These are phyloP conservation scores for Aspergillus sp. DNA, from an alignment of 2,329 filamentous ascomycete genomes.

Conservation along the genomic window DNA sequence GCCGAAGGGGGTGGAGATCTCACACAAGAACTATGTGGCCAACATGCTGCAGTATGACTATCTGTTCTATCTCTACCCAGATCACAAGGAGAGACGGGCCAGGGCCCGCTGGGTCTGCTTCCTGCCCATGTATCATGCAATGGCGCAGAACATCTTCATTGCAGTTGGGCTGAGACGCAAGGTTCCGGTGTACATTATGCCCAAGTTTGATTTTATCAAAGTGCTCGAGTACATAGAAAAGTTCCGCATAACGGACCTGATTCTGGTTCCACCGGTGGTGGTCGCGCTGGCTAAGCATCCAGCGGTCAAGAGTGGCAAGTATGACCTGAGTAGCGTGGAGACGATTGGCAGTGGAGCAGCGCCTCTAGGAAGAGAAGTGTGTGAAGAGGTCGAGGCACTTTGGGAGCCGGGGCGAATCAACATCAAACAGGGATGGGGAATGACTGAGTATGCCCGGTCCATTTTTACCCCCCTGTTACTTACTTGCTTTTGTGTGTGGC, in stretches of 20 bases:
- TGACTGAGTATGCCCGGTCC: constrained; percentile 62
- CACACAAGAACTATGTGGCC: constrained; percentile 70
- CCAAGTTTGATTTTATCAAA: constrained; percentile 68
- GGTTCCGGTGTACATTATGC: constrained; percentile 72
- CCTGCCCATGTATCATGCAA: constrained; percentile 72
- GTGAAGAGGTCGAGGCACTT: constrained; percentile 54
- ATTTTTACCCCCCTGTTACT: not conserved
- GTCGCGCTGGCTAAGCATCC: constrained; percentile 70
- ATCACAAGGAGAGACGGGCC: constrained; percentile 42
- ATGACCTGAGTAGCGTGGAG: constrained; percentile 64
- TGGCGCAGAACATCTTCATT: constrained; percentile 67
- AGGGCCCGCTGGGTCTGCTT: constrained; percentile 56
- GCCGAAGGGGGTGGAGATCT: constrained; percentile 78
- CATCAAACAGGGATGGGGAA: constrained; percentile 74
- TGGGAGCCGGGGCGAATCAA: constrained; percentile 48
- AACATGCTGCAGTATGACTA: constrained; percentile 61
- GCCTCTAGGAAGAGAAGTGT: constrained; percentile 53
- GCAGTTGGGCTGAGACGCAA: constrained; percentile 48
- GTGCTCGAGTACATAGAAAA: constrained; percentile 65
- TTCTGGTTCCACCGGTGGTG: constrained; percentile 70
- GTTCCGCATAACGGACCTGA: constrained; percentile 63
- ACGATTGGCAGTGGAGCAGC: constrained; percentile 63
- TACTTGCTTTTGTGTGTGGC: constrained; percentile 1
- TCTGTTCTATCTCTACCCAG: constrained; percentile 42
- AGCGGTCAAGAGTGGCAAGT: constrained; percentile 50